Conservation (phyloP, 2,329 filamentous ascomycete species). For the Xylariaceae sp. region DNA sequence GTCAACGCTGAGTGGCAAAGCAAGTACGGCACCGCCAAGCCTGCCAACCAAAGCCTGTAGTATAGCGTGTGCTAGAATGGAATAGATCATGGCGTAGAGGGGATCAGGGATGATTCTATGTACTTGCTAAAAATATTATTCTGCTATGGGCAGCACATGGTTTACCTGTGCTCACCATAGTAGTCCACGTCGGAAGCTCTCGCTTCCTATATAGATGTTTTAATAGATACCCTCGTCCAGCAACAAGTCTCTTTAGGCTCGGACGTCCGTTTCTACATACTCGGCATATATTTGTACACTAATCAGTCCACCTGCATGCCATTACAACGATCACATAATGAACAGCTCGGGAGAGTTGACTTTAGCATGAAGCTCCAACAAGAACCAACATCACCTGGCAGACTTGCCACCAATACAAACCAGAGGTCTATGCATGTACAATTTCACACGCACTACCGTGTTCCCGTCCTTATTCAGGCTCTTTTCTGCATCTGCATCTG, state of each 20-base stretch:
- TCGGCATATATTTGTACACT: slow-evolving; percentile 1
- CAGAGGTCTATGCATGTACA: too few species aligned
- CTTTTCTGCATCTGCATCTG: background rate
- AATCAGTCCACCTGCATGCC: too few species aligned
- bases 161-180: background rate
- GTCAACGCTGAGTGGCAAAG: slow-evolving; percentile 56
- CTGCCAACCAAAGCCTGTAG: background rate
- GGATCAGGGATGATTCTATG: background rate
- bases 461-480: background rate
- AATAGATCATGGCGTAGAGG: background rate
- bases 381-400: too few species aligned
- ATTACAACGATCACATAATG: too few species aligned
- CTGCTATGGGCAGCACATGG: background rate
- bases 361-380: too few species aligned
- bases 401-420: background rate
- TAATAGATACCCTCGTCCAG: background rate
- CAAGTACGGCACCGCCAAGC: slow-evolving; percentile 15
- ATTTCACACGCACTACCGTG: background rate
- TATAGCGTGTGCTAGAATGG: background rate
- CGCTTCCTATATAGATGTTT: background rate
- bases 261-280: too few species aligned
- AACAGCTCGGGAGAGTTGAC: too few species aligned
- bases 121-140: background rate
- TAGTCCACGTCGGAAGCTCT: background rate
- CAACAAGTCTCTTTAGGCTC: background rate